These are phyloP conservation scores for Spathaspora girioi DNA, from an alignment of 805 yeast species.

Conservation along the genomic window DNA sequence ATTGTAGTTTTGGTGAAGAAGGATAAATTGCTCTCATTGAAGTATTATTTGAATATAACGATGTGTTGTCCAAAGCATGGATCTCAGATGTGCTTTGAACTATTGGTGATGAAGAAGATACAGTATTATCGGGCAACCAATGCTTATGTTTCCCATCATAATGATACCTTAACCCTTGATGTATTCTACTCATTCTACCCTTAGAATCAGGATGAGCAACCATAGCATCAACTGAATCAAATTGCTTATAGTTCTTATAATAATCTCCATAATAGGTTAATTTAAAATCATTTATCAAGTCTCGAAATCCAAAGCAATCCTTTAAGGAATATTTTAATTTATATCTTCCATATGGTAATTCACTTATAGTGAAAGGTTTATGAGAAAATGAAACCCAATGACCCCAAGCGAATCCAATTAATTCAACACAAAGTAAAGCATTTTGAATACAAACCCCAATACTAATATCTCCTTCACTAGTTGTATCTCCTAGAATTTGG, in stretches of 20 bases:
- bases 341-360: conserved; percentile 67
- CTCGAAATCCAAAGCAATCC: conserved; percentile 77
- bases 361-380: conserved; percentile 59
- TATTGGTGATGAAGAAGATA: conserved; percentile 9
- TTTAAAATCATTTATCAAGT: conserved; percentile 73
- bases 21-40: conserved; percentile 30
- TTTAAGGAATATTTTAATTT: conserved; percentile 58
- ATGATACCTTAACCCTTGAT: conserved; percentile 79
- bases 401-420: conserved; percentile 82
- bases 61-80: conserved; percentile 20
- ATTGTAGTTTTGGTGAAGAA: conserved; percentile 19
- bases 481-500: conserved; percentile 31
- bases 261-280: conserved; percentile 65
- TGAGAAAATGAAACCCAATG: conserved; percentile 86
- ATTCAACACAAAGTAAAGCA: conserved; percentile 74
- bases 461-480: conserved; percentile 23
- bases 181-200: conserved; percentile 64
- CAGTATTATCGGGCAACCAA: conserved; percentile 52
- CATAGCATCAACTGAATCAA: conserved; percentile 74
- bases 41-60: conserved; percentile 26
- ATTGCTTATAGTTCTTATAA: conserved; percentile 72
- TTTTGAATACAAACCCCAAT: conserved; percentile 68
- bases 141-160: conserved; percentile 76
- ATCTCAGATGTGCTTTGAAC: conserved; percentile 27
- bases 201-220: conserved; percentile 66